Evolutionary conservation across 1,284 basidiomycete genomes (phyloP).

Genomic region (Ustilago curta): DNA sequence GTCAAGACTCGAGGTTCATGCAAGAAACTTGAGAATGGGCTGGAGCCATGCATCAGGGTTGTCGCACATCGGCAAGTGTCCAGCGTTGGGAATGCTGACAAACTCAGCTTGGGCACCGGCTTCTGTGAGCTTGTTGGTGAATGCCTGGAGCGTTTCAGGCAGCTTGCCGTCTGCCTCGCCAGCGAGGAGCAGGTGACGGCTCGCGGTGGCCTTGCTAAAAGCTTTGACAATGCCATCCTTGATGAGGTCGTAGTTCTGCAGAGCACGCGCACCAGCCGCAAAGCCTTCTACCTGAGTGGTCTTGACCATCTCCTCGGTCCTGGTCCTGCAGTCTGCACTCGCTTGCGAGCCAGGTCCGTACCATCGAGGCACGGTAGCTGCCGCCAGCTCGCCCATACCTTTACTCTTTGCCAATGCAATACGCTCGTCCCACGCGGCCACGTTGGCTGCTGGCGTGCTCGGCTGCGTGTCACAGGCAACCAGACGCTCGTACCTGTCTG

Average conservation of each 20-base stretch:
- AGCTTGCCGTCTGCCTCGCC: constrained; percentile 71
- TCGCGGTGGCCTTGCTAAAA: constrained; percentile 32
- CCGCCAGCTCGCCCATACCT: constrained; percentile 68
- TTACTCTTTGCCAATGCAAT: constrained; percentile 67
- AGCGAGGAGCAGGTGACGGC: constrained; percentile 68
- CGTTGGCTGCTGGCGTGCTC: constrained; percentile 69
- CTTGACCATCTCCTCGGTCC: constrained; percentile 61
- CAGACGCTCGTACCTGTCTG: constrained; percentile 63
- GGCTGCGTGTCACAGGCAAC: constrained; percentile 71
- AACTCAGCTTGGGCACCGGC: constrained; percentile 65
- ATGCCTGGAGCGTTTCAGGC: constrained; percentile 67
- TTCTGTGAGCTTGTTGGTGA: constrained; percentile 64
- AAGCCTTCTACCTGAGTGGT: constrained; percentile 70
- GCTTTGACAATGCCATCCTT: constrained; percentile 64
- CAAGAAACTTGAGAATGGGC: constrained; percentile 40
- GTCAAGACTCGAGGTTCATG: background rate
- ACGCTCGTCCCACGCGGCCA: constrained; percentile 71
- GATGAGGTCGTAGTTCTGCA: constrained; percentile 71
- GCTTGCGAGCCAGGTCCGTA: constrained; percentile 66
- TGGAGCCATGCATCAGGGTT: constrained; percentile 62
- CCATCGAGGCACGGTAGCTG: constrained; percentile 70
- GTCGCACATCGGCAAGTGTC: constrained; percentile 71
- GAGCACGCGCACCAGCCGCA: constrained; percentile 68
- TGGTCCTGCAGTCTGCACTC: constrained; percentile 47
- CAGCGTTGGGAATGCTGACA: constrained; percentile 65